Conservation (phyloP, 1,284 basidiomycete species). For the Quambalaria eucalypti region DNA sequence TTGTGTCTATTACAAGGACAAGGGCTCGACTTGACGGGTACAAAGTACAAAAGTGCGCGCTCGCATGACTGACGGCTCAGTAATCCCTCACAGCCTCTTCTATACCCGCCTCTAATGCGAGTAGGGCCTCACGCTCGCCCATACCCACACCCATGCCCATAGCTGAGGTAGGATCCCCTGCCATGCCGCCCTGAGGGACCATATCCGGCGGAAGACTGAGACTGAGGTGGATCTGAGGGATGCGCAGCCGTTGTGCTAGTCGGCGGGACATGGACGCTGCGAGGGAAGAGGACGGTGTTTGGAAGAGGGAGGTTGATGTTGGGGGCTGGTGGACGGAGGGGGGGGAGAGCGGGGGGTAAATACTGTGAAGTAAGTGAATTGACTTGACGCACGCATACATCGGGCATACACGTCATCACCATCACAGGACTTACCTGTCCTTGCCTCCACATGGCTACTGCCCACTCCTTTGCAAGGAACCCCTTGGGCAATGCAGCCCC, state of each 20-base stretch:
- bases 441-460: neutral
- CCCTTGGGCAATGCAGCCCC: neutral
- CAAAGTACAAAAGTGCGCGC: no score
- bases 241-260: neutral
- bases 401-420: no score
- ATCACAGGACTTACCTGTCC: neutral
- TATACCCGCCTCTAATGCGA: neutral
- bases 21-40: no score
- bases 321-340: neutral
- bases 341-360: neutral
- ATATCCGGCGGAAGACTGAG: conserved; percentile 50
- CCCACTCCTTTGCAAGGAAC: neutral
- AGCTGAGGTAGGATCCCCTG: neutral
- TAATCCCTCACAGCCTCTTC: no score
- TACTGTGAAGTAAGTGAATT: neutral
- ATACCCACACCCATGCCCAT: no score
- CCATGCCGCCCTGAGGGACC: neutral
- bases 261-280: neutral
- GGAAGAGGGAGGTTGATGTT: neutral
- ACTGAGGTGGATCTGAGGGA: neutral
- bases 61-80: no score
- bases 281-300: neutral
- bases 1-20: no score
- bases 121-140: neutral
- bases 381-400: no score